Base-by-base conservation (phyloP, 2,329 filamentous ascomycete species). In the Dendrostoma leiphaemia region DNA sequence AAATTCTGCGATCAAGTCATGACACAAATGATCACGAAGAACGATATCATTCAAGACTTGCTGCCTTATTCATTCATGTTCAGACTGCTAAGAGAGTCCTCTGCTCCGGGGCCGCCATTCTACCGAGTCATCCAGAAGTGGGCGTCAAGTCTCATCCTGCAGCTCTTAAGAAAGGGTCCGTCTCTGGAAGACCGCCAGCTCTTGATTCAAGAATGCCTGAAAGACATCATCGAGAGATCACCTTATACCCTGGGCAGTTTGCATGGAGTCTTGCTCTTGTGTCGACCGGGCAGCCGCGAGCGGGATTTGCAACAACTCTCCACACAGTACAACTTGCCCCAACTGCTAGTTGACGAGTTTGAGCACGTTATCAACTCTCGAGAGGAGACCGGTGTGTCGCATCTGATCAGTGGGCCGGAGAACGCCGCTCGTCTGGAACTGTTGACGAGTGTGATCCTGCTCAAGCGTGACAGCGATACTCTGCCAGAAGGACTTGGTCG, bases 211-310 rank as follows among this genome's bases (percentile, higher is more conserved):
- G 78, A 79, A 50, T 94, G 90, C 66, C 77, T 91, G 45, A 62
- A 78, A 43, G 87, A 93, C 62, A 85, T 95, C 43, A 75, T 79
- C 3, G 72, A 77, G 21, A 84, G 80, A 65, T 86, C 85, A 2
- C 59, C 72, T 9, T 87, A 84, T 13, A 84, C 86, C 1, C 79
- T 89, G 6, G 90, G 90, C 1, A 94, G 89, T 92, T 19, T 87
- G 84, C 64, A 85, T 85, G 15, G 72, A 91, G 44, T 72, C 67
- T 48, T n/a, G 43, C 65, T 83, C 17, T 71, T 81, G n/a, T 71
- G 73, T 8, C 71, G 70, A 19, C 70, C 77, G 34, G 64, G 79
- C 34, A 62, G 63, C 3, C 71, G 70, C 7, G 84, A 88, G 56
- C 71, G 70, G 8, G 84, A 88, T 55, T 68, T 90, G 21, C 75